A percentile compares a stretch with the other conserved stretches of the same genome.
These are phyloP conservation scores for Heliamphora pulchella DNA, from an alignment of 179 eudicot species.

Conservation along the genomic window DNA sequence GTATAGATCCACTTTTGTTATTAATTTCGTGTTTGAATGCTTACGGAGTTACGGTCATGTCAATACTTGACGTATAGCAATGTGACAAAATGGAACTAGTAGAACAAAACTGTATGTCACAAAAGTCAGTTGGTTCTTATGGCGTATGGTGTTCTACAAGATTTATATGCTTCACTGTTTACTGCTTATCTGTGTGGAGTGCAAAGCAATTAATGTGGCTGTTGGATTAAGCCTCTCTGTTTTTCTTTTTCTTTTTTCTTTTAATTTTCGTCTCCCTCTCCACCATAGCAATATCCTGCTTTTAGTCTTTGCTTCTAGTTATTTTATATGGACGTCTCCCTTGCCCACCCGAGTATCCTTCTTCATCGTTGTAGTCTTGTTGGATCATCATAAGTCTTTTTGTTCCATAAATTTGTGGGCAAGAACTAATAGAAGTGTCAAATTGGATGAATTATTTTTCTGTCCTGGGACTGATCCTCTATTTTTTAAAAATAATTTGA, in stretches of 20 bases:
- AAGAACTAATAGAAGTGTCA: background rate
- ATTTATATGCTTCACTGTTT: background rate
- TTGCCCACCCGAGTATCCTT: background rate
- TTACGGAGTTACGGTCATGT: background rate
- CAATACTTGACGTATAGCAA: background rate
- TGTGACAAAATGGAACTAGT: background rate
- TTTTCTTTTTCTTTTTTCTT: background rate
- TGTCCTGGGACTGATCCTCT: background rate
- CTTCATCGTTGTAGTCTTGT: background rate
- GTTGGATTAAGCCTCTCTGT: background rate
- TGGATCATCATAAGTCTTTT: background rate
- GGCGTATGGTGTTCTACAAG: background rate
- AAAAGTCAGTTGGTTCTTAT: background rate
- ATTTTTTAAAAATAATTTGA: background rate
- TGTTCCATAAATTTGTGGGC: background rate
- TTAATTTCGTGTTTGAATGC: background rate
- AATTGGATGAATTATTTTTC: background rate
- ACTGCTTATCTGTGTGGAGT: background rate
- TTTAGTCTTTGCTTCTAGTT: background rate
- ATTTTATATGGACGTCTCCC: background rate
- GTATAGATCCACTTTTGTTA: background rate
- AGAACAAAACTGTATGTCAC: background rate
- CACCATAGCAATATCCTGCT: background rate
- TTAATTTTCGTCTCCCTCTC: too few species aligned
- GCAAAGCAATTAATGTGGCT: slow-evolving; percentile 3